phyloP scores from a whole-genome alignment of 2,329 filamentous ascomycete species.

The Aspergillus quadricinctus region DNA sequence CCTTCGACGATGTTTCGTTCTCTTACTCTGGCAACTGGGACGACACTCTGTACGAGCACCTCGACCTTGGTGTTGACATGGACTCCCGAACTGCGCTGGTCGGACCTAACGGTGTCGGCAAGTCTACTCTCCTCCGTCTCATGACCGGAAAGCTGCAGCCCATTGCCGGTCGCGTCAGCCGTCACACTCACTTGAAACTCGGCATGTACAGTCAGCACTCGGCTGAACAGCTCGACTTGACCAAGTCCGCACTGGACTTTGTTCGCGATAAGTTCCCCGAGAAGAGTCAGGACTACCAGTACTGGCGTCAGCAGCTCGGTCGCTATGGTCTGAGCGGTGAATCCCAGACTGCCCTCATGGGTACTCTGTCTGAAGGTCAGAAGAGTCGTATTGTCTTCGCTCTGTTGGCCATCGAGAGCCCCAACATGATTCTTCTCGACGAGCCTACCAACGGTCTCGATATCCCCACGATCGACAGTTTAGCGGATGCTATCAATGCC shows the following conservation, averaged over 20 bases:
- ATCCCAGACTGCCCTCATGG: slow-evolving; percentile 93
- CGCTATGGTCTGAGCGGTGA: slow-evolving; percentile 91
- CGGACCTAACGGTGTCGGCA: slow-evolving; percentile 97
- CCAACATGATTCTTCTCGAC: slow-evolving; percentile 97
- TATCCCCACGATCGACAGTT: slow-evolving; percentile 95
- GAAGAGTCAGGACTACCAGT: slow-evolving; percentile 96
- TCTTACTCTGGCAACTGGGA: slow-evolving; percentile 87
- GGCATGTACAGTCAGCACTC: slow-evolving; percentile 98
- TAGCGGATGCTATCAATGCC: slow-evolving; percentile 96
- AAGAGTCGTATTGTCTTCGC: slow-evolving; percentile 98
- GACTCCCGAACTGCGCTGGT: slow-evolving; percentile 96
- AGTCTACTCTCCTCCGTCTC: slow-evolving; percentile 90
- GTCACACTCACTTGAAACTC: slow-evolving; percentile 97
- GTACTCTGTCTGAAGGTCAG: slow-evolving; percentile 94
- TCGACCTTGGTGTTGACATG: slow-evolving; percentile 99
- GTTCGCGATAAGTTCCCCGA: slow-evolving; percentile 89
- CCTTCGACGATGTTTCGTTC: slow-evolving; percentile 96
- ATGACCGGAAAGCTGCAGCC: slow-evolving; percentile 95
- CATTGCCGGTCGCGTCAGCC: slow-evolving; percentile 73
- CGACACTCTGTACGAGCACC: slow-evolving; percentile 92
- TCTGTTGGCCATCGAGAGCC: slow-evolving; percentile 85
- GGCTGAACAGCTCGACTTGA: slow-evolving; percentile 94
- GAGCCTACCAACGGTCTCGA: slow-evolving; percentile 99
- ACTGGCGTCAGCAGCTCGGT: slow-evolving; percentile 97
- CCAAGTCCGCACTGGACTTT: slow-evolving; percentile 96